phyloP scores from a whole-genome alignment of 768 basidiomycete genomes.

The Pleurotus eryngii region DNA sequence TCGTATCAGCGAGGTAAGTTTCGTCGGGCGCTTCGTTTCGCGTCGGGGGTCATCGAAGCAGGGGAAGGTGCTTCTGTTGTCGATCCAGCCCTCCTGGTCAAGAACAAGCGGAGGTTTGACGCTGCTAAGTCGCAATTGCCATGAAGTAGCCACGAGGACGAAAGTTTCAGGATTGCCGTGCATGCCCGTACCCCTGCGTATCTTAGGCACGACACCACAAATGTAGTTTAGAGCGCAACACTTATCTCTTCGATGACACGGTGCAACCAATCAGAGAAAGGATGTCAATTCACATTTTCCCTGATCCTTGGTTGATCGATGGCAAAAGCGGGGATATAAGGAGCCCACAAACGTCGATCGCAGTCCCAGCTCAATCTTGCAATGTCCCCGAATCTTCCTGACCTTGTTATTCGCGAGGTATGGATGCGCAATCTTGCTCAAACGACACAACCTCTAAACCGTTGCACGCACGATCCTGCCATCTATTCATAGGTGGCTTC shows the following conservation, averaged over 20 bases:
- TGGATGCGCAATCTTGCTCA: not conserved
- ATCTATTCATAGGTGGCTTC: constrained; percentile 36
- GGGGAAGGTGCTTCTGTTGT: constrained; percentile 10
- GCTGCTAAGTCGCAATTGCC: not conserved
- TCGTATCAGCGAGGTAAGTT: constrained; percentile 17
- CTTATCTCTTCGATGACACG: too few species aligned
- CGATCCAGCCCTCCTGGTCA: not conserved
- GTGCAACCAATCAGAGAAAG: too few species aligned
- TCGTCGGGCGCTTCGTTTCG: constrained; percentile 22
- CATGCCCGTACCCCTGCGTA: not conserved
- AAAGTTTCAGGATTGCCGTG: not conserved
- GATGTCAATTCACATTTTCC: not conserved
- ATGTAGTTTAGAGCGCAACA: not conserved
- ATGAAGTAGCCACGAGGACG: not conserved
- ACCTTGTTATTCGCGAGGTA: constrained; percentile 43
- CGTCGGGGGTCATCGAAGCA: constrained; percentile 17
- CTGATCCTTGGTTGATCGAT: not conserved
- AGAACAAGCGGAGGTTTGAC: constrained; percentile 2
- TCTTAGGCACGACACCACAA: not conserved
- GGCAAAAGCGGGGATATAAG: not conserved
- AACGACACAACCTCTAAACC: not conserved
- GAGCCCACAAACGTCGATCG: not conserved
- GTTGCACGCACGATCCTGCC: not conserved
- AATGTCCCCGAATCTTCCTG: constrained; percentile 13
- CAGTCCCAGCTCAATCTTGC: not conserved